Percentiles rank a stretch among this genome's conserved stretches.
Conservation (phyloP, 2,329 filamentous ascomycete genomes). For the Paecilomyces niveus region DNA sequence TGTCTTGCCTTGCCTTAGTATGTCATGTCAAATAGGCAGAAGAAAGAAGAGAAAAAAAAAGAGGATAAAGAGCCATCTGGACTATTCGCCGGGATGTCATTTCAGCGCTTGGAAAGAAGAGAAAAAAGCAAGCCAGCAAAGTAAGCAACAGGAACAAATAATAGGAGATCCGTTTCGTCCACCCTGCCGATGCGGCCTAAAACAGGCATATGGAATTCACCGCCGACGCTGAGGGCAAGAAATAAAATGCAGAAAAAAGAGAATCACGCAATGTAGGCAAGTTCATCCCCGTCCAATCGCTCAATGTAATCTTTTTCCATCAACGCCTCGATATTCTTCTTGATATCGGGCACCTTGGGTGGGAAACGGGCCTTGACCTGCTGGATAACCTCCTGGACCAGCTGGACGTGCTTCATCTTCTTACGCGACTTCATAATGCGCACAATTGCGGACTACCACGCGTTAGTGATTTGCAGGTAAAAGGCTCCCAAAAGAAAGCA, state of each 20-base stretch:
- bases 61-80: neutral
- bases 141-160: neutral
- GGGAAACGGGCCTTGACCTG: slow-evolving; percentile 92
- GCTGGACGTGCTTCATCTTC: slow-evolving; percentile 93
- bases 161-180: neutral
- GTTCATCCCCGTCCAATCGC: slow-evolving; percentile 85
- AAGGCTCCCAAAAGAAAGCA: slow-evolving; percentile 4
- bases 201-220: neutral
- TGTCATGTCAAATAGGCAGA: neutral
- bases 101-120: neutral
- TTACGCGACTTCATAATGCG: slow-evolving; percentile 99
- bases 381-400: slow-evolving; percentile 90
- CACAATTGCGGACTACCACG: slow-evolving; percentile 80
- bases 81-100: neutral
- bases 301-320: slow-evolving; percentile 99
- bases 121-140: neutral
- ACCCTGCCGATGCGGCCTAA: neutral
- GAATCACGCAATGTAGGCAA: slow-evolving; percentile 81
- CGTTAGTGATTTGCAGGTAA: slow-evolving; percentile 15
- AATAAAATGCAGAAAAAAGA: neutral
- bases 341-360: slow-evolving; percentile 91
- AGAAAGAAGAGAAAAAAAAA: neutral
- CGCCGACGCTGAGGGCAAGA: neutral
- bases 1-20: neutral
- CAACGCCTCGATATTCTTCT: slow-evolving; percentile 98